Base-by-base conservation (phyloP, 768 basidiomycete species). In the Candolleomyces eurysporus region DNA sequence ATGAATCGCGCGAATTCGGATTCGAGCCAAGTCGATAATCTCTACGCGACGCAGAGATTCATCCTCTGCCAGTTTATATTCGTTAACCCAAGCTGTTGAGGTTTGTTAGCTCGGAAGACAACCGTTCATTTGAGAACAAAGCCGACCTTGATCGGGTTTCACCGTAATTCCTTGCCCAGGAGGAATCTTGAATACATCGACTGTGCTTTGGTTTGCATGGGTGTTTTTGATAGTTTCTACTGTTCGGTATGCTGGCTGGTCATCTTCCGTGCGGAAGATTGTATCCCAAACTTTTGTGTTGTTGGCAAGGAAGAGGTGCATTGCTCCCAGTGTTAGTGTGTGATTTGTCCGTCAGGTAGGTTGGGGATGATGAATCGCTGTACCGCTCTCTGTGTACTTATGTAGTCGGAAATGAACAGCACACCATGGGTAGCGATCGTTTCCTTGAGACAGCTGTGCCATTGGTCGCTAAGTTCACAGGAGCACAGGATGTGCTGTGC, bases 161-260 rank as follows among this genome's bases (percentile, higher is more conserved):
- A 43, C 42, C 42, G 11, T 43, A n/a, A n/a, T n/a, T 11, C 42
- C 42, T n/a, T 43, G 42, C 13, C 60, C 56, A n/a, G 63, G 46
- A 16, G 58, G 54, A 39, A 68, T 68, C 10, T 52, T 57, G 0
- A 62, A 66, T 4, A 64, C 52, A 11, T 49, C 39, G 17, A 36
- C 31, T 40, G 62, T 55, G 13, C 49, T 59, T 30, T 53, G 48
- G 32, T 40, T 7, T 7, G 46, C 53, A 60, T 42, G 64, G 30
- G 5, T 21, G 0, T 39, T 58, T 10, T 19, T 10, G 16, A 22
- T n/a, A 9, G 64, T 60, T 11, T 65, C 63, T 30, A 63, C 63
- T 11, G 65, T 62, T 53, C 69, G 70, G 62, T 66, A 70, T 26
- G 70, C 19, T 30, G 51, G 61, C 53, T 69, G 68, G 11, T 69